Conservation (phyloP, 306 rosid genomes). For the Clitoria ternatea region DNA sequence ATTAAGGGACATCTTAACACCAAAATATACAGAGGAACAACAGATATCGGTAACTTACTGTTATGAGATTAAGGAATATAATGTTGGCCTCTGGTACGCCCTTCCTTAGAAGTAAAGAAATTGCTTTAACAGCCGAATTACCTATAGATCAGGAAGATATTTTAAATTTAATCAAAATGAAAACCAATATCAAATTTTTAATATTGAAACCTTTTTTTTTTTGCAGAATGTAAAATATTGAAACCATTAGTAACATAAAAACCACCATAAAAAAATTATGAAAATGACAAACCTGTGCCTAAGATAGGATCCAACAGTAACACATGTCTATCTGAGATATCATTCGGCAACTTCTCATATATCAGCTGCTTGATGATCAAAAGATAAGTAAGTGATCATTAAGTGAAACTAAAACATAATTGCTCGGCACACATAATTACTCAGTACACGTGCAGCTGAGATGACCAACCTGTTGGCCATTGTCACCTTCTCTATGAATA, state of each 20-base stretch:
- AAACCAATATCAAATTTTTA: neutral
- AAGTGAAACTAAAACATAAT: slow-evolving; percentile 4
- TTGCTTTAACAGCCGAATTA: slow-evolving; percentile 93
- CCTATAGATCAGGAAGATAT: slow-evolving; percentile 48
- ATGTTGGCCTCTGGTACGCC: slow-evolving; percentile 98
- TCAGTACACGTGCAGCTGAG: slow-evolving; percentile 8
- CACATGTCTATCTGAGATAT: slow-evolving; percentile 96
- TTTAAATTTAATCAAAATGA: neutral
- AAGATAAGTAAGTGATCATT: slow-evolving; percentile 10
- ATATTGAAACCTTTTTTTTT: too few relatives aligned
- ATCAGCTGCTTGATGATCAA: slow-evolving; percentile 63
- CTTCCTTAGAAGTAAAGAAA: slow-evolving; percentile 67
- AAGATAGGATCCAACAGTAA: slow-evolving; percentile 92
- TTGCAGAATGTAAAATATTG: neutral
- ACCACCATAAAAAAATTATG: neutral
- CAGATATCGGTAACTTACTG: slow-evolving; percentile 52
- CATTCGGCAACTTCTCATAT: slow-evolving; percentile 89
- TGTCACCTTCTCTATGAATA: slow-evolving; percentile 98
- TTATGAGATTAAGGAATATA: slow-evolving; percentile 93
- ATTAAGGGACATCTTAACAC: too few relatives aligned
- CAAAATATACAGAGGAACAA: slow-evolving; percentile 2
- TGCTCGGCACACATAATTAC: neutral
- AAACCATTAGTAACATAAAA: neutral
- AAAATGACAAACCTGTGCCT: slow-evolving; percentile 81
- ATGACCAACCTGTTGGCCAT: slow-evolving; percentile 89